These are phyloP conservation scores for Arachis hypogaea DNA, from an alignment of 306 rosid genomes.

Conservation along the genomic window DNA sequence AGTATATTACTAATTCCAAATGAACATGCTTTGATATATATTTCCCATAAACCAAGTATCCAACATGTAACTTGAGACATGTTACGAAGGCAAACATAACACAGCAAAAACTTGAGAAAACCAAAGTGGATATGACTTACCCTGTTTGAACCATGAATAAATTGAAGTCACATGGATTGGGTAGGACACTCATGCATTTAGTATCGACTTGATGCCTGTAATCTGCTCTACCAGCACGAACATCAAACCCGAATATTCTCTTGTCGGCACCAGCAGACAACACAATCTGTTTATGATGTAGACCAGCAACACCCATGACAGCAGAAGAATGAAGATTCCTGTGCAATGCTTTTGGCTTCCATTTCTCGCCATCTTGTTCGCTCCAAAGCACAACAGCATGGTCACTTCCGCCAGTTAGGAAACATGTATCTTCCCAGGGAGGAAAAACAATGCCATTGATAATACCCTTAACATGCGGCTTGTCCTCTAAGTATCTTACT, in stretches of 20 bases:
- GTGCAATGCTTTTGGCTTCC: conserved; percentile 93
- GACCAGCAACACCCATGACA: conserved; percentile 97
- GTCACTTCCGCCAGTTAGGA: conserved; percentile 92
- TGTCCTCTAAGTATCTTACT: conserved; percentile 75
- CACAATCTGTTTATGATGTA: conserved; percentile 81
- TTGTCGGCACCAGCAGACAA: conserved; percentile 93
- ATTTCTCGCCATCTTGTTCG: conserved; percentile 63
- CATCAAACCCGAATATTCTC: conserved; percentile 80
- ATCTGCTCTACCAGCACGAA: conserved; percentile 65
- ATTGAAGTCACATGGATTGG: conserved; percentile 91
- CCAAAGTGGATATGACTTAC: conserved; percentile 45
- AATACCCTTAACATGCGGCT: conserved; percentile 91
- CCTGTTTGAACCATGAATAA: conserved; percentile 96
- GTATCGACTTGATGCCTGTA: conserved; percentile 89
- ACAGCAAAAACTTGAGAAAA: conserved; percentile 22
- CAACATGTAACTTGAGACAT: conserved; percentile 1
- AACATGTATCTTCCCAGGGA: conserved; percentile 81
- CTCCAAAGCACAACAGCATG: conserved; percentile 90
- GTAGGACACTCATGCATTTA: conserved; percentile 97
- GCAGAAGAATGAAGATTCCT: conserved; percentile 84
- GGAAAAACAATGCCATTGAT: conserved; percentile 79
- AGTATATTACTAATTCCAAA: conserved; percentile 24
- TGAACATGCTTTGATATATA: background rate
- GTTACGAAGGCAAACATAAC: conserved; percentile 1
- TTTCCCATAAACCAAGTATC: conserved; percentile 9